Conservation (phyloP, 2,329 filamentous ascomycete species). For the Simplicillium sp. region DNA sequence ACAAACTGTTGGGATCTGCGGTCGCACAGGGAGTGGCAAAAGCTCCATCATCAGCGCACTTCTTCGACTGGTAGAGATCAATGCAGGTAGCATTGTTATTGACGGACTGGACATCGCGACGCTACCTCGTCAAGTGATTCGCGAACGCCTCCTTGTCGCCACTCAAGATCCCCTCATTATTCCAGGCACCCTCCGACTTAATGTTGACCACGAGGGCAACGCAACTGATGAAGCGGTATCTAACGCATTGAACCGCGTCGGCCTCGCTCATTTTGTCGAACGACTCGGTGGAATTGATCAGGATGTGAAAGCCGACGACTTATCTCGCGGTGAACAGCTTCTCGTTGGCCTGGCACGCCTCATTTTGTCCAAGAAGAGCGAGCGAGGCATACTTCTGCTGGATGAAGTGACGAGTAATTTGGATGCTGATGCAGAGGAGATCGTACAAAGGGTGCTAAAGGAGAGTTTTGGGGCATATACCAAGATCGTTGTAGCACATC, state of each 20-base stretch:
- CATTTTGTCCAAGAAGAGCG: slow-evolving; percentile 15
- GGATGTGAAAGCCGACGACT: slow-evolving; percentile 1
- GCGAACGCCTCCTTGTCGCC: slow-evolving; percentile 32
- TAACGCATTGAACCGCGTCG: slow-evolving; percentile 5
- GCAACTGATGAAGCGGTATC: slow-evolving; percentile 3
- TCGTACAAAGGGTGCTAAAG: slow-evolving; percentile 22
- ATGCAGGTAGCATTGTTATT: slow-evolving; percentile 20
- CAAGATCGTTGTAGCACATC: slow-evolving; percentile 33
- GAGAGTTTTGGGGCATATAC: slow-evolving; percentile 31
- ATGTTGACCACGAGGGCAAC: slow-evolving; percentile 24
- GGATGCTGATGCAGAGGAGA: slow-evolving; percentile 22
- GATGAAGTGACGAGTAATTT: slow-evolving; percentile 26
- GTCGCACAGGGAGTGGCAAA: slow-evolving; percentile 22
- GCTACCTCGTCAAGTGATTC: slow-evolving; percentile 27
- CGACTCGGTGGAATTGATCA: slow-evolving; percentile 2
- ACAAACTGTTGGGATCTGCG: slow-evolving; percentile 16
- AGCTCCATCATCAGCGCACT: slow-evolving; percentile 23
- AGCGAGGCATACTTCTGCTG: slow-evolving; percentile 17
- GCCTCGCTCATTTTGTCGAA: slow-evolving; percentile 1
- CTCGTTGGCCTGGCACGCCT: slow-evolving; percentile 6
- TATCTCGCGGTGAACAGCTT: slow-evolving; percentile 8
- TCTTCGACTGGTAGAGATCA: slow-evolving; percentile 23
- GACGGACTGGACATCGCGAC: slow-evolving; percentile 23
- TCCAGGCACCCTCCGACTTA: slow-evolving; percentile 22
- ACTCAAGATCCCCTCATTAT: slow-evolving; percentile 39